Evolutionary conservation across 1,284 basidiomycete genomes (phyloP).

Genomic region (Inonotus obliquus): DNA sequence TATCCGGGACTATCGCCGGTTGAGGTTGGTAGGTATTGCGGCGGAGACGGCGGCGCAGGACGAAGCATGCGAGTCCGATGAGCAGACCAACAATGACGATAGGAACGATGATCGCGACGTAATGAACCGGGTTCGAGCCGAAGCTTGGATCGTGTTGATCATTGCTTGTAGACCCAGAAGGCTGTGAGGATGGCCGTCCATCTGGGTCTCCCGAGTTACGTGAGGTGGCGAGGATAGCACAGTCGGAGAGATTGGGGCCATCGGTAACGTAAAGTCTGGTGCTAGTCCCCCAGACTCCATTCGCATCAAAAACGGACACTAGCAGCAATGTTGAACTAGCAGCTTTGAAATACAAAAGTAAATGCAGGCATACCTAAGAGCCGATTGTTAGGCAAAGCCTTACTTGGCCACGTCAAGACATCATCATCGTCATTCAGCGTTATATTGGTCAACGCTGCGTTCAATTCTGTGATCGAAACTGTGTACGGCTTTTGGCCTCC

Average conservation of each 20-base stretch:
- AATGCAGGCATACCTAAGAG: slow-evolving; percentile 38
- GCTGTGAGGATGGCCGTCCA: too few species aligned
- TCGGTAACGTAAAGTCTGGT: neutral
- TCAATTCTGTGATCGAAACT: slow-evolving; percentile 36
- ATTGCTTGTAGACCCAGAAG: too few species aligned
- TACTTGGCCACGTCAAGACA: slow-evolving; percentile 43
- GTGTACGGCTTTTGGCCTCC: slow-evolving; percentile 47
- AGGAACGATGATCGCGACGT: slow-evolving; percentile 6
- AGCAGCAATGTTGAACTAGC: neutral
- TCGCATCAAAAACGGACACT: slow-evolving; percentile 11
- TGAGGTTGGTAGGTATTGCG: neutral
- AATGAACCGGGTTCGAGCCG: neutral
- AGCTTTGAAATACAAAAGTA: neutral
- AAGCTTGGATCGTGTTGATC: too few species aligned
- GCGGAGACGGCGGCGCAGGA: slow-evolving; percentile 1
- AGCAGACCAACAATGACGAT: slow-evolving; percentile 3
- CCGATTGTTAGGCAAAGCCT: slow-evolving; percentile 34
- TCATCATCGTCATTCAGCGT: slow-evolving; percentile 37
- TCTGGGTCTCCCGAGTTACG: neutral
- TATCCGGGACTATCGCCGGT: slow-evolving; percentile 12
- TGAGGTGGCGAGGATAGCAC: neutral
- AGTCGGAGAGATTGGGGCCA: neutral
- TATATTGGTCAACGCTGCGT: slow-evolving; percentile 40
- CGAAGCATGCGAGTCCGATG: neutral
- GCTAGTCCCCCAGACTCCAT: slow-evolving; percentile 10